Base-by-base conservation (phyloP, 495 filamentous ascomycete genomes). In the Lepraria neglecta region DNA sequence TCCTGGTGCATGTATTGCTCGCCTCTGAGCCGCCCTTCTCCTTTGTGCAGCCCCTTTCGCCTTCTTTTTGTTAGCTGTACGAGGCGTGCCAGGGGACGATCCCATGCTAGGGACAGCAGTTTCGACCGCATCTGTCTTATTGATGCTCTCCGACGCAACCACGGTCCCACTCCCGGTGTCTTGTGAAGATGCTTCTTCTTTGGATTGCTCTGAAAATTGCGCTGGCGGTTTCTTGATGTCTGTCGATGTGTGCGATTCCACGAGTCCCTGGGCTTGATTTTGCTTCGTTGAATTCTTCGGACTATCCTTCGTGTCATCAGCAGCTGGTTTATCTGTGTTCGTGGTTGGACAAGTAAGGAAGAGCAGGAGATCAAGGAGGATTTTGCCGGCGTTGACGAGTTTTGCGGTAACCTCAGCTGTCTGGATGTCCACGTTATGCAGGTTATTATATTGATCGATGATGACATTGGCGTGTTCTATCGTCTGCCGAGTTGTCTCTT, bases 351-450 rank as follows among this genome's bases (percentile, higher is more conserved):
- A 11, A 3, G 35, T 59, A 28, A 59, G 38, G 33, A 27, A 43
- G 46, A n/a, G 11, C 33, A 59, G 35, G 27, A 51, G 46, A 11
- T 5, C n/a, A 6, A 21, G 6, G n/a, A 50, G 7, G 11, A 59
- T 59, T 40, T 59, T 59, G 31, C 58, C 46, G 9, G 58, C 35
- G 15, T 59, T 59, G 46, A 59, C 46, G 7, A 50, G 24, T 42
- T 19, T 43, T 9, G 58, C 58, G 7, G 58, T 52, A n/a, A 33
- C 58, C 48, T 59, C 58, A 5, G 58, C 58, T n/a, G 58, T 59
- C 12, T 51, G 24, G 21, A 59, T 59, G 24, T 59, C 58, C 4
- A 59, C 40, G 12, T 42, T 45, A 19, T 17, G 9, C 9, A 59
- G 45, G 33, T n/a, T 31, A 0, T 9, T 47, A 5, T 51, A 6